These are phyloP conservation scores for Pyricularia pennisetigena DNA, from an alignment of 2,329 filamentous ascomycete species.

Conservation along the genomic window DNA sequence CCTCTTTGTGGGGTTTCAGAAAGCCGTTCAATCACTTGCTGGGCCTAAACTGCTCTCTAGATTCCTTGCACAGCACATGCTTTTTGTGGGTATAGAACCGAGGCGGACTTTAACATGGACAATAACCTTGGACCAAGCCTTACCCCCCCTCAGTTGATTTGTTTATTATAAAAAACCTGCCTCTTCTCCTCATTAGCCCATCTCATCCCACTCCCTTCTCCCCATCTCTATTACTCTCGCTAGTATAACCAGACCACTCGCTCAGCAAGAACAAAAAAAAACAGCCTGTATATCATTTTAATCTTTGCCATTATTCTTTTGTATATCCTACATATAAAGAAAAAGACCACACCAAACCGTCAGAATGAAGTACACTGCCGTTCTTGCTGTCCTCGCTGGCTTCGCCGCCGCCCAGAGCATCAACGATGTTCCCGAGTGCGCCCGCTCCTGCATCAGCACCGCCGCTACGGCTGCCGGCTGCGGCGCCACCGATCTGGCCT, in stretches of 20 bases:
- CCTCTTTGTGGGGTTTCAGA: background rate
- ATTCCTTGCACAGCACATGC: constrained; percentile 1
- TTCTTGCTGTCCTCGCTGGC: constrained; percentile 11
- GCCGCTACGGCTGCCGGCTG: constrained; percentile 12
- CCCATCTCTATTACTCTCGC: background rate
- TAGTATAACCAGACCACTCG: background rate
- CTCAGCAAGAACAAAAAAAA: background rate
- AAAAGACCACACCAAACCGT: background rate
- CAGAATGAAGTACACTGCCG: constrained; percentile 17
- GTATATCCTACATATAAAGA: background rate
- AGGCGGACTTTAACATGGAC: background rate
- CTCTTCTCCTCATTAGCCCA: background rate
- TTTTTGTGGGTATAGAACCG: background rate
- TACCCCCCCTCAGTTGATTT: background rate
- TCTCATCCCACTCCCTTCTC: background rate
- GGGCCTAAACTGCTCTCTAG: background rate
- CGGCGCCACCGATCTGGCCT: constrained; percentile 11
- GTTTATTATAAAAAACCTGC: background rate
- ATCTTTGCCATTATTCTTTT: background rate
- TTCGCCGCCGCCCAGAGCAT: constrained; percentile 14
- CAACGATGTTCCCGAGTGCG: constrained; percentile 14
- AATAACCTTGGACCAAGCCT: background rate
- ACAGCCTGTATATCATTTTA: background rate
- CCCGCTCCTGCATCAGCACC: constrained; percentile 13
- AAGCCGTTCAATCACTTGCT: background rate